Evolutionary conservation across 2,329 filamentous ascomycete species (phyloP).

Genomic region (Claviceps pusilla): DNA sequence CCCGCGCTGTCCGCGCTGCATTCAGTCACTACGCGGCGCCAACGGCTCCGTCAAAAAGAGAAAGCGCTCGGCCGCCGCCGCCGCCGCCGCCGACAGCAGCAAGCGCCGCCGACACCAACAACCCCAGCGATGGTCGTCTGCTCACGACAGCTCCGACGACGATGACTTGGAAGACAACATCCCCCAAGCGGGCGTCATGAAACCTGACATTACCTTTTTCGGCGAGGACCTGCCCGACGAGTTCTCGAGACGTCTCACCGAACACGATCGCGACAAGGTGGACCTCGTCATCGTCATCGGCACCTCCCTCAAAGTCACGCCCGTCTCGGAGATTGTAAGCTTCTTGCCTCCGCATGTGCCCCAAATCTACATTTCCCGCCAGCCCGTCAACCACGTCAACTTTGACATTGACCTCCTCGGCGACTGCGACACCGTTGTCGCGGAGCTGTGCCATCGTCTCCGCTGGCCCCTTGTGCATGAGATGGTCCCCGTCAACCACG

Average conservation of each 20-base stretch:
- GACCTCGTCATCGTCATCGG: slow-evolving; percentile 94
- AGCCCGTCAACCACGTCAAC: slow-evolving; percentile 74
- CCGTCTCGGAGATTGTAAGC: slow-evolving; percentile 80
- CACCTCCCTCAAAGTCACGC: slow-evolving; percentile 87
- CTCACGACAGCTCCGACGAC: slow-evolving; percentile 28
- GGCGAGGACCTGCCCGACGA: slow-evolving; percentile 75
- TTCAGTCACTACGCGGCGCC: slow-evolving; percentile 31
- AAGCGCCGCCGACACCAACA: too few species aligned
- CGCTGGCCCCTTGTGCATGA: slow-evolving; percentile 70
- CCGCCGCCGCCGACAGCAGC: slow-evolving; percentile 1
- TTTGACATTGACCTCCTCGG: slow-evolving; percentile 96
- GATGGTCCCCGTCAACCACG: slow-evolving; percentile 60
- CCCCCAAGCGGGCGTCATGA: slow-evolving; percentile 67
- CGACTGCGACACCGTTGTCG: slow-evolving; percentile 80
- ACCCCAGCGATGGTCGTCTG: slow-evolving; percentile 18
- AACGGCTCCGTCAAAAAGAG: slow-evolving; percentile 23
- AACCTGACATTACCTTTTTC: slow-evolving; percentile 96
- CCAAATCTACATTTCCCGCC: slow-evolving; percentile 79
- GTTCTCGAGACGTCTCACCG: slow-evolving; percentile 68
- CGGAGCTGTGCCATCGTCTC: slow-evolving; percentile 67
- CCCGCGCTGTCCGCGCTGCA: slow-evolving; percentile 62
- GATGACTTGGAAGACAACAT: slow-evolving; percentile 38
- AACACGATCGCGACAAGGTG: slow-evolving; percentile 62
- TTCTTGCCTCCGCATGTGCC: slow-evolving; percentile 66
- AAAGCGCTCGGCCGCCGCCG: slow-evolving; percentile 23